Percentiles rank a stretch among this genome's conserved stretches.
Conservation (phyloP, 169 alveolate species). For the Besnoitia besnoiti region DNA sequence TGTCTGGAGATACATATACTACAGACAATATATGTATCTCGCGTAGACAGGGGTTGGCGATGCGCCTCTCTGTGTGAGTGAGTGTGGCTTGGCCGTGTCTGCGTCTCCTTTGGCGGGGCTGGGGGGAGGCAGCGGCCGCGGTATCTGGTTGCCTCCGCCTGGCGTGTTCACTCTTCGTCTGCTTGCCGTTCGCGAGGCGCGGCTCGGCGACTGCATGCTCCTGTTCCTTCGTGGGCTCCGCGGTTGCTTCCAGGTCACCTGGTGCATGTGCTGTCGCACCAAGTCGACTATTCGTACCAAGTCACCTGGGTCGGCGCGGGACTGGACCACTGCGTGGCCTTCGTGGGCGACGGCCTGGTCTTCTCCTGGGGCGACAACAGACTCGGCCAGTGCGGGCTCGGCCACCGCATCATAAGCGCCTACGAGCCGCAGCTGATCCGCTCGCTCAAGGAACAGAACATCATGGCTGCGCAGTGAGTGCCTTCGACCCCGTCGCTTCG, state of each 20-base stretch:
- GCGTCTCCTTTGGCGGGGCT: too few relatives aligned
- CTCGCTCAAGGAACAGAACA: slow-evolving; percentile 39
- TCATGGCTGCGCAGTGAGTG: slow-evolving; percentile 42
- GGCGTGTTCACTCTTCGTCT: too few relatives aligned
- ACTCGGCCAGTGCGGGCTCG: slow-evolving; percentile 70
- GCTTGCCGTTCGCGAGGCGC: too few relatives aligned
- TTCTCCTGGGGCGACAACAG: slow-evolving; percentile 70
- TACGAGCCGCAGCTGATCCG: slow-evolving; percentile 45
- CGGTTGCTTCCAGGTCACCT: slow-evolving; percentile 46
- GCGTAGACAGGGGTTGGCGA: too few relatives aligned
- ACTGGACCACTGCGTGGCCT: slow-evolving; percentile 67
- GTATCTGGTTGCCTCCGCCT: too few relatives aligned
- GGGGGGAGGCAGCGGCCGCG: too few relatives aligned
- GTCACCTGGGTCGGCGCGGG: slow-evolving; percentile 66
- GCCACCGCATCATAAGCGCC: slow-evolving; percentile 62
- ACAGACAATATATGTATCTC: background rate
- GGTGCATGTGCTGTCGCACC: slow-evolving; percentile 41
- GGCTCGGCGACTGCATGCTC: too few relatives aligned
- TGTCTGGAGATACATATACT: background rate
- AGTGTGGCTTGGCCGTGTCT: too few relatives aligned
- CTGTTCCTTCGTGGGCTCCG: background rate
- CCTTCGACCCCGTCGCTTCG: background rate
- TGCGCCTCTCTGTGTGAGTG: too few relatives aligned
- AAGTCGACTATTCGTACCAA: slow-evolving; percentile 61
- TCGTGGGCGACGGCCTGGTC: slow-evolving; percentile 62